Percentiles rank a stretch among this genome's conserved stretches.
These are phyloP conservation scores for Suhomyces emberorum DNA, from an alignment of 805 yeast genomes.

Conservation along the genomic window DNA sequence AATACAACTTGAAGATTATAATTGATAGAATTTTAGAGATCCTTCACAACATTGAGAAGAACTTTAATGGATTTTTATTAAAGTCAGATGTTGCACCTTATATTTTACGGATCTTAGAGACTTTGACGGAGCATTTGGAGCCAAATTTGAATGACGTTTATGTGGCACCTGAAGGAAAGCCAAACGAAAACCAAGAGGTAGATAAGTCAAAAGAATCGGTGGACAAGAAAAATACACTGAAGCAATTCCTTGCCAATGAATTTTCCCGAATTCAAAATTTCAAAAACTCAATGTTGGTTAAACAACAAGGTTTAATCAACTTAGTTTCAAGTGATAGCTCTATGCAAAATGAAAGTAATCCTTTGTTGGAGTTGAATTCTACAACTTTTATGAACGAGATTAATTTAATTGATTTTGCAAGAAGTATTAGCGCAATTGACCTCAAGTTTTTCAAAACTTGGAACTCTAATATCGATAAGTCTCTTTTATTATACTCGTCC, in stretches of 20 bases:
- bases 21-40: conserved; percentile 52
- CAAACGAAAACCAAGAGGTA: background rate
- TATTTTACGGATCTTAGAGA: conserved; percentile 50
- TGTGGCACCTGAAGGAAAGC: no score
- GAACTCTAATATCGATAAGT: conserved; percentile 79
- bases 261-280: conserved; percentile 42
- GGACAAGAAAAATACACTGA: background rate
- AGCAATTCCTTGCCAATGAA: background rate
- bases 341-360: conserved; percentile 12
- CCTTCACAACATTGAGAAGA: conserved; percentile 52
- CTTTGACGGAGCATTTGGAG: conserved; percentile 36
- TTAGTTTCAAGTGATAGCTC: conserved; percentile 19
- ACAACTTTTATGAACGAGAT: conserved; percentile 51
- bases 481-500: conserved; percentile 61
- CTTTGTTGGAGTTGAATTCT: conserved; percentile 30
- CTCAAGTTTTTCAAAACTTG: conserved; percentile 61
- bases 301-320: conserved; percentile 42
- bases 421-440: conserved; percentile 65
- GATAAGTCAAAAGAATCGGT: conserved; percentile 5
- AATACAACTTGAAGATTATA: conserved; percentile 24
- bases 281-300: conserved; percentile 49
- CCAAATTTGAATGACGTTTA: no score
- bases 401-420: conserved; percentile 53
- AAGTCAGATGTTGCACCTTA: conserved; percentile 59
- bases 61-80: conserved; percentile 67